phyloP scores from a whole-genome alignment of 2,329 filamentous ascomycete genomes.

The Gnomoniopsis smithogilvyi region DNA sequence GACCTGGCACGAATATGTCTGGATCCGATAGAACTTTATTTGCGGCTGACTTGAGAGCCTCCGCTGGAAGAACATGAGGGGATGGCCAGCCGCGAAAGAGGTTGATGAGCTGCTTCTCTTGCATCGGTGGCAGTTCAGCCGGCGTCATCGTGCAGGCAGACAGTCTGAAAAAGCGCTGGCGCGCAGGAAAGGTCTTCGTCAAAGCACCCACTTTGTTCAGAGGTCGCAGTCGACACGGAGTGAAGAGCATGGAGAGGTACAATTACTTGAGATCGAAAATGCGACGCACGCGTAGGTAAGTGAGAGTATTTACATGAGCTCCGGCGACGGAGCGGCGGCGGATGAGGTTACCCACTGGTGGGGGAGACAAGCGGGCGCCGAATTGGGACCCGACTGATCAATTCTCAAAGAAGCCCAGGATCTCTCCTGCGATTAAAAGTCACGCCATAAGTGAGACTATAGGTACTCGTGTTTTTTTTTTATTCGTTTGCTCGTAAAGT shows the following conservation, averaged over 20 bases:
- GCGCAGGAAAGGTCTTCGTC: not conserved
- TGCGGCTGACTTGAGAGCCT: constrained; percentile 59
- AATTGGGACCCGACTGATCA: not conserved
- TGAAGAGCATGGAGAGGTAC: not conserved
- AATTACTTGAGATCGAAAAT: not conserved
- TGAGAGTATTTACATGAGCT: not conserved
- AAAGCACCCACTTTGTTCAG: not conserved
- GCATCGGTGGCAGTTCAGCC: constrained; percentile 3
- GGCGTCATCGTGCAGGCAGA: constrained; percentile 12
- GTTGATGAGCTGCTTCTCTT: constrained; percentile 50
- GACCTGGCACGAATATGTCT: constrained; percentile 55
- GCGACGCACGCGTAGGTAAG: not conserved
- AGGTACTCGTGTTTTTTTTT: not conserved
- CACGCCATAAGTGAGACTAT: too few species aligned
- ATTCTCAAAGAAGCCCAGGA: too few species aligned
- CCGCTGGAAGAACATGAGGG: constrained; percentile 59
- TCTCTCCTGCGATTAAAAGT: too few species aligned
- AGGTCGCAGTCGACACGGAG: not conserved
- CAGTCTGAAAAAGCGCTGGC: not conserved
- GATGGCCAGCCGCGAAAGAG: constrained; percentile 68
- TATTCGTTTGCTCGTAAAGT: constrained; percentile 7
- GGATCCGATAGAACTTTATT: constrained; percentile 59
- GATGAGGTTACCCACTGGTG: not conserved
- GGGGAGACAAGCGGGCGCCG: not conserved
- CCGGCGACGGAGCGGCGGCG: not conserved